phyloP scores from a whole-genome alignment of 208 protist species.

The Wallacemonas sp. region DNA sequence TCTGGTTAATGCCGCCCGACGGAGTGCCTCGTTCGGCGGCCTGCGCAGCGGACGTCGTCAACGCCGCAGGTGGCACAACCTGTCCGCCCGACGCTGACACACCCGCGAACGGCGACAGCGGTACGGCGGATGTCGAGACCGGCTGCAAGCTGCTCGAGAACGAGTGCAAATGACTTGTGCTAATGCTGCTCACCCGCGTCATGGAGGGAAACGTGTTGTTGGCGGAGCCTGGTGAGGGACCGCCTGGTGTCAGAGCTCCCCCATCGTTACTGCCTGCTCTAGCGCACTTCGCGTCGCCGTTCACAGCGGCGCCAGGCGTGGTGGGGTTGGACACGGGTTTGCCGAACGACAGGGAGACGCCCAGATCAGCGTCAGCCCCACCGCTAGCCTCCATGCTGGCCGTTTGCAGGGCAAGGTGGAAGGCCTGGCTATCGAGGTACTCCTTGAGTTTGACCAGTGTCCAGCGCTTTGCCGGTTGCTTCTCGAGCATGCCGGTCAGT shows the following conservation, averaged over 20 bases:
- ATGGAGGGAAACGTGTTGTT: neutral
- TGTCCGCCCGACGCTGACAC: neutral
- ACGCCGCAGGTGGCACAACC: conserved; percentile 1
- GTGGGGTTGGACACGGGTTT: neutral
- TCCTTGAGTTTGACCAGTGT: conserved; percentile 50
- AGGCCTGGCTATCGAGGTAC: conserved; percentile 35
- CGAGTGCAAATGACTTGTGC: conserved; percentile 4
- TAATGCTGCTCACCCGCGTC: conserved; percentile 4
- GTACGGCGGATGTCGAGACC: neutral
- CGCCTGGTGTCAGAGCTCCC: no score
- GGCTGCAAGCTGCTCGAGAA: conserved; percentile 5
- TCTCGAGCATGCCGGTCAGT: conserved; percentile 69
- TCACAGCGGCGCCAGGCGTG: no score
- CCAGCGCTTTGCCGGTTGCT: conserved; percentile 63
- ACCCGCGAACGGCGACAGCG: neutral
- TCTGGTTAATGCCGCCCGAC: neutral
- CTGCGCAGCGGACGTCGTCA: neutral
- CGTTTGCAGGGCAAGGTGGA: conserved; percentile 25
- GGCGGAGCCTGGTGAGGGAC: neutral
- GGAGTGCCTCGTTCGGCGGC: neutral
- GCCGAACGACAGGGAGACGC: neutral
- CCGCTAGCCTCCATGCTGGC: conserved; percentile 6
- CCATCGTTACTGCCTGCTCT: no score
- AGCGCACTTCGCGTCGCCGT: no score
- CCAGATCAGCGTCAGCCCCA: neutral